Evolutionary conservation across 75 land plant genomes (phyloP).

Genomic region (Sequoia sempervirens): DNA sequence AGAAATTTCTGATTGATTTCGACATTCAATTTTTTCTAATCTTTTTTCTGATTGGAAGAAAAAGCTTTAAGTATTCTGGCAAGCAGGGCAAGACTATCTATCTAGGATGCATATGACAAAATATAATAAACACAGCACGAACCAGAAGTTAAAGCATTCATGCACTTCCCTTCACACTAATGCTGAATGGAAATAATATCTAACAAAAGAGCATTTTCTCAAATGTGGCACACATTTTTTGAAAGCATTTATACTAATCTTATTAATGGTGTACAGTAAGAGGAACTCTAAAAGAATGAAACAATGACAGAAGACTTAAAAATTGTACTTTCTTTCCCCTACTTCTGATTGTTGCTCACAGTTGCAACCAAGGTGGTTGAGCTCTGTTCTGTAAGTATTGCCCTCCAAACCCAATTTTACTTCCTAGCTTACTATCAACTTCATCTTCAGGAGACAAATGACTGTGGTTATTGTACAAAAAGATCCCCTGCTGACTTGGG

Average conservation of each 20-base stretch:
- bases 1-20: too few relatives aligned
- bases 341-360: slow-evolving; percentile 1
- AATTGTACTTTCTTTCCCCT: neutral
- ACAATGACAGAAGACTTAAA: slow-evolving; percentile 7
- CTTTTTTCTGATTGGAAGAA: neutral
- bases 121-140: too few relatives aligned
- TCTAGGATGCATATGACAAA: neutral
- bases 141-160: too few relatives aligned
- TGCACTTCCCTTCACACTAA: neutral
- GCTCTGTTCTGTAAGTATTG: slow-evolving; percentile 5
- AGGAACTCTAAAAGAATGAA: slow-evolving; percentile 11
- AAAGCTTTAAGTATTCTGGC: neutral
- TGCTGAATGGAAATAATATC: slow-evolving; percentile 3
- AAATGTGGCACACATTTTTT: neutral
- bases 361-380: slow-evolving; percentile 2
- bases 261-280: slow-evolving; percentile 5
- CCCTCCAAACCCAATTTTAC: slow-evolving; percentile 4
- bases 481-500: neutral
- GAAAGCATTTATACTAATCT: slow-evolving; percentile 3
- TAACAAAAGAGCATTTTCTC: neutral
- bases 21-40: too few relatives aligned
- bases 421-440: slow-evolving; percentile 8
- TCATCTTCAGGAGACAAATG: slow-evolving; percentile 7
- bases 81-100: neutral
- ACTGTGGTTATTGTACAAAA: neutral